Evolutionary conservation across 129 eudicot genomes (phyloP).

Genomic region (Apium graveolens): DNA sequence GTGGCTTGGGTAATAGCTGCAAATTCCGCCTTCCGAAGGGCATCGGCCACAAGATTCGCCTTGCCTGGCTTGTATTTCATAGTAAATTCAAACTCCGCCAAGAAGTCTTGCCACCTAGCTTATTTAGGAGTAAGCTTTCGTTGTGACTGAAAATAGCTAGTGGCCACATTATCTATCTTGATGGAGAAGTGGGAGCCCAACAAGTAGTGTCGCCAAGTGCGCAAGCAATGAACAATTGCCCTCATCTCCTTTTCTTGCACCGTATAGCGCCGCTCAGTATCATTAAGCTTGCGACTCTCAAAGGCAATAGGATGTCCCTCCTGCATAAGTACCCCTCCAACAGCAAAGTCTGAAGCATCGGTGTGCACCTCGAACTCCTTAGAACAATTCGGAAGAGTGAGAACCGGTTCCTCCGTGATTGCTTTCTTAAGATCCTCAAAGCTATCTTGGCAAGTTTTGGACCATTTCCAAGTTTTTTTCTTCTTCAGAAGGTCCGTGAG

Average conservation of each 20-base stretch:
- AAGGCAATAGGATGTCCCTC: background rate
- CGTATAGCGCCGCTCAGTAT: background rate
- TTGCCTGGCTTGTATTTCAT: too few relatives aligned
- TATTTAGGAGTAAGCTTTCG: background rate
- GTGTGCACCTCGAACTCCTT: conserved; percentile 1
- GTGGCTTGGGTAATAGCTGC: background rate
- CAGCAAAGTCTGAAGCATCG: background rate
- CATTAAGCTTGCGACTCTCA: conserved; percentile 7
- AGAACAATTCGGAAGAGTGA: background rate
- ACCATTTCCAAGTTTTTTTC: background rate
- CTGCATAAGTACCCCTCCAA: background rate
- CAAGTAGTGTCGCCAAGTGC: background rate
- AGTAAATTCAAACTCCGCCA: background rate
- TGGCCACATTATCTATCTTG: background rate
- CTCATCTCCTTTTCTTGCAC: background rate
- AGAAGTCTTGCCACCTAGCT: background rate
- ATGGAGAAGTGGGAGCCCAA: background rate
- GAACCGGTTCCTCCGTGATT: background rate
- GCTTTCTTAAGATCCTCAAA: background rate
- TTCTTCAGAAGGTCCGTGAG: conserved; percentile 11
- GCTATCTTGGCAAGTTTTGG: background rate
- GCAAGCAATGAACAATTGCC: background rate
- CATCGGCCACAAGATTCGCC: background rate
- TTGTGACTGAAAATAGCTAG: background rate
- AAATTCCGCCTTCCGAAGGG: background rate